Conservation (phyloP, 139 green algal genomes). For the Chlorella sorokiniana region DNA sequence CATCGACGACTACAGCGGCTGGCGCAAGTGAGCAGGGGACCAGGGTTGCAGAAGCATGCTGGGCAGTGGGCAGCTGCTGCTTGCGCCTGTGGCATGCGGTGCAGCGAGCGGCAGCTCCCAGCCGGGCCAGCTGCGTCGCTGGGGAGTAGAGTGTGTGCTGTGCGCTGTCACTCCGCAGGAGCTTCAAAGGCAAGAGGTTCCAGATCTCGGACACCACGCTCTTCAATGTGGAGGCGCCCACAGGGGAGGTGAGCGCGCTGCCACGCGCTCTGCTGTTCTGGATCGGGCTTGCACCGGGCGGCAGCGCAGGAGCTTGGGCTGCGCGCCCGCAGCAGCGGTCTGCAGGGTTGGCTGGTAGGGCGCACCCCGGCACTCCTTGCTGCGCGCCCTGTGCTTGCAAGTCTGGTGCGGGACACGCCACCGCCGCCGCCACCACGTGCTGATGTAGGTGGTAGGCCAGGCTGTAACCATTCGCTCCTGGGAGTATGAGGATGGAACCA, state of each 20-base stretch:
- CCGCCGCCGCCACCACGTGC: no score
- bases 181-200: constrained; percentile 29
- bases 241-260: neutral
- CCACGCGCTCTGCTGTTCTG: neutral
- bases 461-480: constrained; percentile 34
- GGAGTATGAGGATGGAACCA: constrained; percentile 40
- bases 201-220: constrained; percentile 25
- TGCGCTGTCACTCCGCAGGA: neutral
- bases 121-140: no score
- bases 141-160: no score
- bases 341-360: no score
- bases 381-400: no score
- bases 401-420: no score
- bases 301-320: no score
- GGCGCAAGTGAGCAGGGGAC: constrained; percentile 3
- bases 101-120: no score
- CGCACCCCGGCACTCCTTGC: no score
- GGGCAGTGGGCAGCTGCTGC: neutral
- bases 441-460: constrained; percentile 30
- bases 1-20: constrained; percentile 17
- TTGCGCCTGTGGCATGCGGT: neutral
- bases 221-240: constrained; percentile 34
- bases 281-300: no score
- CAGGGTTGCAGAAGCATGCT: neutral
- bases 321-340: no score